Evolutionary conservation across 345 rosid species (phyloP), one percentile per base, ranked within the genome.

Genomic region (Euclidium syriacum): DNA sequence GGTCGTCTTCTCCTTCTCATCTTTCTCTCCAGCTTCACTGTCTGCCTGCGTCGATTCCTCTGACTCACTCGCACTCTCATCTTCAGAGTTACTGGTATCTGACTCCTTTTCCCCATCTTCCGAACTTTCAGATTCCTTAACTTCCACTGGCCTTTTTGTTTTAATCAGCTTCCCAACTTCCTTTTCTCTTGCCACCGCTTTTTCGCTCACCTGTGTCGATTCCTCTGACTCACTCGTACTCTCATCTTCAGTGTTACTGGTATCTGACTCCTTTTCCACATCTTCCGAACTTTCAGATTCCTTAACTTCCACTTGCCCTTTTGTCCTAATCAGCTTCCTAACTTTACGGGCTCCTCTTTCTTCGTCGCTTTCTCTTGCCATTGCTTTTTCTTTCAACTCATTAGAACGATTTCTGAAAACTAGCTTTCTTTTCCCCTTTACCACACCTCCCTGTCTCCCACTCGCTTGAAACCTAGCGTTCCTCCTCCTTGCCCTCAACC

Each of bases 401-500:
- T 16, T 22, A 44, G 10, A 57, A 51, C 33, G 60, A 4, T 46
- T 52, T 30, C 66, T 78, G 74, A 64, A 58, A 64, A 82, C 80
- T n/a, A 81, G 85, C 81, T 80, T 86, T 60, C 85, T 81, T 55
- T 64, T 85, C 64, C 89, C 55, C 52, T 51, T 41, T 0, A 24
- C 65, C 59, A 49, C 59, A 71, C 47, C n/a, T 33, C 50, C 54
- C 44, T 33, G 32, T 57, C 70, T 83, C 69, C 84, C 68, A 43
- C 67, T 62, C 33, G 36, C 49, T 50, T 59, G 62, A 41, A 57
- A 62, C 30, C 62, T 60, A 29, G 14, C 64, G 8, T 51, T 72
- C 65, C 62, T 78, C 35, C 80, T 61, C 72, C 80, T 79, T 16
- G 85, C 27, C 58, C 90, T 77, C 90, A 80, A 59, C 79, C 94